A percentile compares a stretch with the other conserved stretches of the same genome.
These are phyloP conservation scores for Dipsacomyces acuminosporus DNA, from an alignment of 371 early-diverging fungal species.

Conservation along the genomic window DNA sequence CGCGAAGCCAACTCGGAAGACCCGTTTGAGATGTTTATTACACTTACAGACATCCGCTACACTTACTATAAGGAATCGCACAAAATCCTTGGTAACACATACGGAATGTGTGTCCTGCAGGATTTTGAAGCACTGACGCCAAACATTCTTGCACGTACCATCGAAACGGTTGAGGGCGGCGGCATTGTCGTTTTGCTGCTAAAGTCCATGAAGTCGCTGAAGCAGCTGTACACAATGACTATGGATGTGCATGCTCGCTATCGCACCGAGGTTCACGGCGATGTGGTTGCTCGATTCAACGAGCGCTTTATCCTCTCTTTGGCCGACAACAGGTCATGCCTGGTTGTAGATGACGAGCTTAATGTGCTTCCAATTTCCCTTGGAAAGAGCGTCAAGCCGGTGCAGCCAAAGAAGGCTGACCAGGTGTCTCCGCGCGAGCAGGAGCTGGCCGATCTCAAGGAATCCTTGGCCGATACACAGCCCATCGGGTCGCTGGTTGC, in stretches of 20 bases:
- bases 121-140: conserved; percentile 99
- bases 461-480: conserved; percentile 79
- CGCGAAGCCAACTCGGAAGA: conserved; percentile 89
- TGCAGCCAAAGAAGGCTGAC: conserved; percentile 52
- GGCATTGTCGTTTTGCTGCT: conserved; percentile 93
- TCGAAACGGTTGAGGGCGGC: conserved; percentile 99
- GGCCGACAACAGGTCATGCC: conserved; percentile 81
- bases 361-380: conserved; percentile 91
- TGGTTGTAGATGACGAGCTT: conserved; percentile 95
- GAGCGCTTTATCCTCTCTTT: conserved; percentile 96
- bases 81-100: conserved; percentile 98
- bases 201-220: conserved; percentile 89
- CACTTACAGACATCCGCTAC: conserved; percentile 93
- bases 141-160: conserved; percentile 93
- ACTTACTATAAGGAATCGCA: conserved; percentile 98
- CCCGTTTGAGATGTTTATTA: conserved; percentile 94
- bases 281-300: conserved; percentile 95
- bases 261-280: conserved; percentile 88
- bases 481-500: conserved; percentile 81
- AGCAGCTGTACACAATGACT: conserved; percentile 95
- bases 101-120: conserved; percentile 98
- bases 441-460: conserved; percentile 78
- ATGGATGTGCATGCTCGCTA: conserved; percentile 97
- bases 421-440: conserved; percentile 57
- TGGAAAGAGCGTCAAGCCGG: conserved; percentile 86